A percentile compares a stretch with the other conserved stretches of the same genome.
phyloP scores from a whole-genome alignment of 805 yeast species.

The Scheffersomyces ergatensis region DNA sequence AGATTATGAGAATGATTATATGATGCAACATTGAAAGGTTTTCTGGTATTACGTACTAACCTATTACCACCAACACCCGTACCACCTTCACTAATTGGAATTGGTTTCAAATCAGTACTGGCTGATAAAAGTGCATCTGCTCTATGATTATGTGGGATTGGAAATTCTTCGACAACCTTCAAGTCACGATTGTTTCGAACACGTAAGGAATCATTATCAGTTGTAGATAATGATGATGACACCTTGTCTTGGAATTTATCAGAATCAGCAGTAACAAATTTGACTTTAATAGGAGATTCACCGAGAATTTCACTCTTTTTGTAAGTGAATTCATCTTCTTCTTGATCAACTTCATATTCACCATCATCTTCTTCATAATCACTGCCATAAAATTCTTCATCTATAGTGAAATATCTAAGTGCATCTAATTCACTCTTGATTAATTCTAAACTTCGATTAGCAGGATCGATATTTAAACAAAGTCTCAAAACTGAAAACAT shows the following conservation, averaged over 20 bases:
- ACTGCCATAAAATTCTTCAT: conserved; percentile 54
- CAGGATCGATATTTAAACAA: conserved; percentile 81
- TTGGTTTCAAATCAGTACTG: conserved; percentile 35
- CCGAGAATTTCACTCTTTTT: conserved; percentile 3
- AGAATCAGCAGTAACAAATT: conserved; percentile 5
- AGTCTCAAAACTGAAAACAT: conserved; percentile 80
- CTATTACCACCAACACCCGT: conserved; percentile 15
- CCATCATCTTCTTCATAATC: conserved; percentile 51
- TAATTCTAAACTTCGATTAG: conserved; percentile 64
- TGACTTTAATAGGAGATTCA: conserved; percentile 11
- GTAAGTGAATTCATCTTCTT: conserved; percentile 22
- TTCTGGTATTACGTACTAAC: conserved; percentile 43
- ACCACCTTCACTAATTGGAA: conserved; percentile 31
- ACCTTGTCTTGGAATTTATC: background rate
- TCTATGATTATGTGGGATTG: conserved; percentile 35
- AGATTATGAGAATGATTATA: conserved; percentile 32
- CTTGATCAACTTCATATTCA: conserved; percentile 18
- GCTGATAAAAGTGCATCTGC: conserved; percentile 43
- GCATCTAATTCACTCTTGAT: conserved; percentile 60
- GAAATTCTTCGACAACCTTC: conserved; percentile 2
- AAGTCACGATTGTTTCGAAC: background rate
- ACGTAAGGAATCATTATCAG: conserved; percentile 1
- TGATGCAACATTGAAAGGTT: conserved; percentile 66
- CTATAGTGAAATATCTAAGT: conserved; percentile 73
- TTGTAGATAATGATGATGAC: background rate